Evolutionary conservation across 345 rosid species (phyloP).

Genomic region (Murraya koenigii): DNA sequence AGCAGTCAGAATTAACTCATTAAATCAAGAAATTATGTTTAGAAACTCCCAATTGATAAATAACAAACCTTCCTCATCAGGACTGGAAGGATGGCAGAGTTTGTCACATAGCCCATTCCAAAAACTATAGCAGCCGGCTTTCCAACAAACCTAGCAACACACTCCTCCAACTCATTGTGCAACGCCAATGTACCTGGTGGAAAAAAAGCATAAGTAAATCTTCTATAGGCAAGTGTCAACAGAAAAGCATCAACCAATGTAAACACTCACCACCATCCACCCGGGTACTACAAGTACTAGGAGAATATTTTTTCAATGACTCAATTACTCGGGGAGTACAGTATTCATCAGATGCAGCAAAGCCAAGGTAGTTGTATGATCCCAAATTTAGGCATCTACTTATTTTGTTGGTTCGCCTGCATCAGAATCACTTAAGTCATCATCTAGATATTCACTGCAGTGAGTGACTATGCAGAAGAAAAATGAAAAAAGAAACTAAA

Average conservation of each 20-base stretch:
- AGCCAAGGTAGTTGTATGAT: constrained; percentile 95
- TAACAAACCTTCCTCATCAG: constrained; percentile 72
- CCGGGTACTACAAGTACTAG: constrained; percentile 86
- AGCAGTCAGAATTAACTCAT: not conserved
- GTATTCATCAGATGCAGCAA: constrained; percentile 93
- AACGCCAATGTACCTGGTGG: constrained; percentile 65
- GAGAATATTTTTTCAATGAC: constrained; percentile 63
- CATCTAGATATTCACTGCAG: not conserved
- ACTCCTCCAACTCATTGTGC: constrained; percentile 78
- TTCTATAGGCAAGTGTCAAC: not conserved
- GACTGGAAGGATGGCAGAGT: constrained; percentile 87
- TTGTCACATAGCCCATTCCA: constrained; percentile 94
- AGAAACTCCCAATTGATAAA: not conserved
- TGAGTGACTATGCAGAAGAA: not conserved
- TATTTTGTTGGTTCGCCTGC: constrained; percentile 73
- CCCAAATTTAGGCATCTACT: constrained; percentile 91
- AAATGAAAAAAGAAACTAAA: not conserved
- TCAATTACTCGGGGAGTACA: constrained; percentile 91
- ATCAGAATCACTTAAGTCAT: constrained; percentile 6
- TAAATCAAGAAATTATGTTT: constrained; percentile 1
- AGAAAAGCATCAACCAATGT: not conserved
- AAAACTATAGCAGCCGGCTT: constrained; percentile 85
- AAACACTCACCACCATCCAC: constrained; percentile 75
- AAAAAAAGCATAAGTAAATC: constrained; percentile 14
- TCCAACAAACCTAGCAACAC: constrained; percentile 83